Conservation (phyloP, 192 early-diverging fungal species). For the Paraglomus brasilianum region DNA sequence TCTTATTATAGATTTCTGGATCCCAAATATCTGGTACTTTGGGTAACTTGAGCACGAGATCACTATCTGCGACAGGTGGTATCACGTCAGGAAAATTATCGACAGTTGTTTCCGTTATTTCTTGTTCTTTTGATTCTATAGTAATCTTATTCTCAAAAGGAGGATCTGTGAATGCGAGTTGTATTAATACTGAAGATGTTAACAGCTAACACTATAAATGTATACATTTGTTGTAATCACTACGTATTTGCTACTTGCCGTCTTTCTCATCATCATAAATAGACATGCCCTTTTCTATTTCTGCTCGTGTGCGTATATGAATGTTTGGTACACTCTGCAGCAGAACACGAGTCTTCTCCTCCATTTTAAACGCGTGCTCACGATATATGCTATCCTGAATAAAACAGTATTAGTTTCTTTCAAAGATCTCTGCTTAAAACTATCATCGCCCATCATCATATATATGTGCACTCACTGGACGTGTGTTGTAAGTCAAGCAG, state of each 20-base stretch:
- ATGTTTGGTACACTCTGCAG: constrained; percentile 85
- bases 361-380: constrained; percentile 80
- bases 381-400: constrained; percentile 80
- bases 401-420: too few species aligned
- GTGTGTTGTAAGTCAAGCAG: constrained; percentile 88
- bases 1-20: constrained; percentile 22
- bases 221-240: constrained; percentile 23
- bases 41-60: too few species aligned
- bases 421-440: too few species aligned
- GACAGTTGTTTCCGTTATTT: constrained; percentile 25
- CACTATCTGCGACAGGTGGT: too few species aligned
- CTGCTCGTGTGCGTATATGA: constrained; percentile 60
- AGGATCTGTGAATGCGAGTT: too few species aligned
- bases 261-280: not conserved
- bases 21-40: constrained; percentile 37
- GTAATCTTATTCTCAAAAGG: too few species aligned
- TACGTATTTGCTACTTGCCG: constrained; percentile 29
- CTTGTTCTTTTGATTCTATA: too few species aligned
- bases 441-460: too few species aligned
- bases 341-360: constrained; percentile 68
- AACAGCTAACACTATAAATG: too few species aligned
- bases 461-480: constrained; percentile 60
- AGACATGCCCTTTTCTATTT: constrained; percentile 36
- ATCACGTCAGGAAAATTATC: too few species aligned
- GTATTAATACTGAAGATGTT: too few species aligned